Conservation (phyloP, 2,329 filamentous ascomycete species). For the Purpureocillium lavendulum region DNA sequence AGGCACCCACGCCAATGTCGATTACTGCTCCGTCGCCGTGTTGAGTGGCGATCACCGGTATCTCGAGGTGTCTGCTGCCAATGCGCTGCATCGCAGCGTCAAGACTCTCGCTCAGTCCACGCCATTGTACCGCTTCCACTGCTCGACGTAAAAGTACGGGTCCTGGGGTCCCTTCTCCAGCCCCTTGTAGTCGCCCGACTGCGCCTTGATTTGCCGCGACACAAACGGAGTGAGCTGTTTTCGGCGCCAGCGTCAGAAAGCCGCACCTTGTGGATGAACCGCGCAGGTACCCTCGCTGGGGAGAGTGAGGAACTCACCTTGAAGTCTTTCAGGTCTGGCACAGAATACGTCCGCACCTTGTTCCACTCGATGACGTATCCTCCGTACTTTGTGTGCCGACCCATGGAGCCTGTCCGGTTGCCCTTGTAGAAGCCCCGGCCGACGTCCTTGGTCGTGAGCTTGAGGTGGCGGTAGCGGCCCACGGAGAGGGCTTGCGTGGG, state of each 20-base stretch:
- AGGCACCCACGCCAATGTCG: no score
- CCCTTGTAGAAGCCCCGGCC: slow-evolving; percentile 97
- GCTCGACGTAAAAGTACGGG: slow-evolving; percentile 52
- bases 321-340: slow-evolving; percentile 63
- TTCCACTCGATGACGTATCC: slow-evolving; percentile 75
- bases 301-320: slow-evolving; percentile 47
- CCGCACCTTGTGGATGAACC: not conserved
- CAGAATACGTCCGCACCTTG: slow-evolving; percentile 87
- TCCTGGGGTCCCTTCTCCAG: slow-evolving; percentile 46
- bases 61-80: no score
- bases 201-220: slow-evolving; percentile 45
- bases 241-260: not conserved
- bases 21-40: slow-evolving; percentile 10
- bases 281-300: not conserved
- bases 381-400: slow-evolving; percentile 73
- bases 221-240: slow-evolving; percentile 73
- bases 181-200: slow-evolving; percentile 46
- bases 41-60: not conserved
- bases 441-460: slow-evolving; percentile 86
- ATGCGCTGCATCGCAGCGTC: not conserved
- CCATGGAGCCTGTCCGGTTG: slow-evolving; percentile 81
- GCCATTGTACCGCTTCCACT: slow-evolving; percentile 63
- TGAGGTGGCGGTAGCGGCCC: slow-evolving; percentile 63
- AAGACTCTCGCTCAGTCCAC: slow-evolving; percentile 33
- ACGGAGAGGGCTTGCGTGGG: slow-evolving; percentile 59